Evolutionary conservation across 164 flowering plant genomes (phyloP).

Genomic region (Stephania japonica): DNA sequence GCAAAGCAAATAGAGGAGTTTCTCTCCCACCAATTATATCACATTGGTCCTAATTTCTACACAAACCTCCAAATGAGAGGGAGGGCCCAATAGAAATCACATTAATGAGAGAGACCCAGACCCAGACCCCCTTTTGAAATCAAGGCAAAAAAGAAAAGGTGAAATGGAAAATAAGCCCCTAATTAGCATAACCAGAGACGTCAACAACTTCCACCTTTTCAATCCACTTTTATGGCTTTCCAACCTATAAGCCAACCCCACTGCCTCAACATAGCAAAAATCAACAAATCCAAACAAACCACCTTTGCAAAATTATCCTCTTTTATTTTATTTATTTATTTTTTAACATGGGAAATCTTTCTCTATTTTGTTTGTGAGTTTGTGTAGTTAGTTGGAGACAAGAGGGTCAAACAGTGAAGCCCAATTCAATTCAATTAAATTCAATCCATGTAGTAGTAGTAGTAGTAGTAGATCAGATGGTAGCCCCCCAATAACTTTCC

Average conservation of each 20-base stretch:
- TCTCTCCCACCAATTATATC: neutral
- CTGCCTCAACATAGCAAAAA: neutral
- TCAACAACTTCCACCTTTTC: neutral
- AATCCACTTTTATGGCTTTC: neutral
- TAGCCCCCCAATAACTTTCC: slow-evolving; percentile 9
- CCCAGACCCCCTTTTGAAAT: neutral
- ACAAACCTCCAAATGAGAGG: neutral
- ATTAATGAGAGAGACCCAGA: no score
- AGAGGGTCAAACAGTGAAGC: neutral
- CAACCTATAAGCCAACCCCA: neutral
- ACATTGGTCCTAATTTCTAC: neutral
- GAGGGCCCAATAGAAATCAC: neutral
- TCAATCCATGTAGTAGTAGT: neutral
- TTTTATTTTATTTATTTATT: no score
- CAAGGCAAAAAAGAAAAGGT: neutral
- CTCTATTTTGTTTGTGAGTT: neutral
- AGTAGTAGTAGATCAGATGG: neutral
- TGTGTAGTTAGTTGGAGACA: neutral
- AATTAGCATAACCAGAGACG: neutral
- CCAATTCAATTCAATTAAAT: no score
- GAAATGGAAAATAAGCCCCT: neutral
- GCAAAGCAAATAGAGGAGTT: neutral
- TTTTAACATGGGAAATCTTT: neutral
- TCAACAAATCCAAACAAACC: neutral
- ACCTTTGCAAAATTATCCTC: neutral